Base-by-base conservation (phyloP, 148 eudicot genomes). In the Salicornia ramosissima region DNA sequence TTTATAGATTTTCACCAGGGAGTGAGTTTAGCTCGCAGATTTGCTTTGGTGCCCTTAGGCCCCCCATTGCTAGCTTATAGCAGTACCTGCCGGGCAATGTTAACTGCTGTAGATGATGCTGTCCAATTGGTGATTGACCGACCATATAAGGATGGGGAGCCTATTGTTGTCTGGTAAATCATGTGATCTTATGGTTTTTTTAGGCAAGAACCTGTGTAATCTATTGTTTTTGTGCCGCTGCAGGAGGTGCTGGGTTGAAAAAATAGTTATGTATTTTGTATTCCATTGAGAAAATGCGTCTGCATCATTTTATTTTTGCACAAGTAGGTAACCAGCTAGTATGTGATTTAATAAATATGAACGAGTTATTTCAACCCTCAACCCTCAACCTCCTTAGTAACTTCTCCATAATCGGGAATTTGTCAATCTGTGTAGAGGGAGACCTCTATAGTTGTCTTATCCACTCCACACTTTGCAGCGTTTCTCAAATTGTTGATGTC, bases 1-100 rank as follows among this genome's bases (percentile, higher is more conserved):
- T 55, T 53, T 71, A 30, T 45, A 58, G 61, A 46, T 14, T 29
- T 12, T 69, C 55, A 65, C 40, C 85, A 94, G 99, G 91, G 90
- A 77, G 99, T 94, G 71, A 94, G 96, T 86, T 83, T 94, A 80
- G 97, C 99, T 16, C 90, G 99, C 79, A 91, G 99, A 79, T 94
- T 94, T 91, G 96, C 99, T 51, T 77, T 94, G 84, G 96, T 94
- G 67, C 99, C 99, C 25, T 86, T 94, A 75, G 99, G 99, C 49
- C 99, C 99, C 49, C 99, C 99, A 30, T 77, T 94, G 78, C 78
- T 94, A 74, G 89, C 99, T 70, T 94, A 94, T 71, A 83, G 85
- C 77, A 91, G 99, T 89, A 94, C 82, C 82, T 87, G 96, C 90
- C 89, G 82, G 75, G 87, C 99, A 59, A 94, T 94, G 99, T 81